Evolutionary conservation across 192 early-diverging fungal species (phyloP).

Genomic region (Gryganskiella cystojenkinii): DNA sequence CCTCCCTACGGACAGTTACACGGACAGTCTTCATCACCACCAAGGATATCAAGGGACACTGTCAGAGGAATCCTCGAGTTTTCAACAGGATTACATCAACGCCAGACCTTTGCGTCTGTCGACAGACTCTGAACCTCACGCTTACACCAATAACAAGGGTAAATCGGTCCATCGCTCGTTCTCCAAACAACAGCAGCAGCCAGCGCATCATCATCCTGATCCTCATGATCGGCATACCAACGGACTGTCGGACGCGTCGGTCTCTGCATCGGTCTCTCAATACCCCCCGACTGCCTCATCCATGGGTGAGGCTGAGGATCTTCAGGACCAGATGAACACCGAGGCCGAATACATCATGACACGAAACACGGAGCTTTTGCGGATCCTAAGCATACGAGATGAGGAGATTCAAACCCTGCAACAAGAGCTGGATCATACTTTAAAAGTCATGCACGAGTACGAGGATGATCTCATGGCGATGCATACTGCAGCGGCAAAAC

Average conservation of each 20-base stretch:
- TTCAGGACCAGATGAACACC: slow-evolving; percentile 43
- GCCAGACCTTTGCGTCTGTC: slow-evolving; percentile 11
- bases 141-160: slow-evolving; percentile 6
- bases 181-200: slow-evolving; percentile 17
- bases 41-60: background rate
- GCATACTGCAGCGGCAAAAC: slow-evolving; percentile 51
- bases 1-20: slow-evolving; percentile 23
- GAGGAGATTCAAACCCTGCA: slow-evolving; percentile 48
- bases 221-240: slow-evolving; percentile 1
- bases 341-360: slow-evolving; percentile 54
- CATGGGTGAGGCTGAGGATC: slow-evolving; percentile 31
- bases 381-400: slow-evolving; percentile 44
- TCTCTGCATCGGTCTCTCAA: slow-evolving; percentile 1
- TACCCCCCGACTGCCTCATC: slow-evolving; percentile 18
- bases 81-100: slow-evolving; percentile 5
- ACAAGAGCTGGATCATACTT: slow-evolving; percentile 46
- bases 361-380: slow-evolving; percentile 43
- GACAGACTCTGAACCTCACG: slow-evolving; percentile 10
- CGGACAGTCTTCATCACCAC: background rate
- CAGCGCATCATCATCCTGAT: no score
- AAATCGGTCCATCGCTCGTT: slow-evolving; percentile 3
- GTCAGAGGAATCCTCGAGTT: background rate
- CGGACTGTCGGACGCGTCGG: slow-evolving; percentile 3
- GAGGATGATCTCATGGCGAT: slow-evolving; percentile 54
- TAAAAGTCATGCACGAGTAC: slow-evolving; percentile 52